Evolutionary conservation across 2,329 filamentous ascomycete species (phyloP).

Genomic region (Diaporthe vexans): DNA sequence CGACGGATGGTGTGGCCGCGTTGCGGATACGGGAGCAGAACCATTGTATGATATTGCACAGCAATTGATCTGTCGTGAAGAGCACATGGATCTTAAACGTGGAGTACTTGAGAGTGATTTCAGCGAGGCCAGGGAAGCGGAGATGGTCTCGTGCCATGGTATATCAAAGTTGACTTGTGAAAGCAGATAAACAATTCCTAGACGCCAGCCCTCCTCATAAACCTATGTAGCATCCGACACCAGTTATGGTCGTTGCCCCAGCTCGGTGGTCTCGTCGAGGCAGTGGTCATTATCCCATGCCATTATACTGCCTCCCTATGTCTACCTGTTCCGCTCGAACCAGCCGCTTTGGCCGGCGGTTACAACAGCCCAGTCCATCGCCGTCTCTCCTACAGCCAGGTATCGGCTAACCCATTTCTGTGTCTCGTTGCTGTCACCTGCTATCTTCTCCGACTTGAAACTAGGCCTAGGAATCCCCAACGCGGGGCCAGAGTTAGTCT

Average conservation of each 20-base stretch:
- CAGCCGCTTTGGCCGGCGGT: constrained; percentile 89
- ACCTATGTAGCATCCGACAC: not conserved
- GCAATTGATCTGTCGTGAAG: not conserved
- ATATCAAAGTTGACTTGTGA: constrained; percentile 2
- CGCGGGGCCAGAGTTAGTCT: constrained; percentile 60
- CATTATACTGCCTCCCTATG: not conserved
- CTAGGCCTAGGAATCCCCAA: constrained; percentile 73
- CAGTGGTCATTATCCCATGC: not conserved
- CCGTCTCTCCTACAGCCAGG: constrained; percentile 94
- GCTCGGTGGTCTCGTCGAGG: not conserved
- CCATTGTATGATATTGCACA: constrained; percentile 20
- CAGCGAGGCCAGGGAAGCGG: not conserved
- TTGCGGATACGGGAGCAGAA: no score
- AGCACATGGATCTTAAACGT: not conserved
- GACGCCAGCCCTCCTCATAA: constrained; percentile 23
- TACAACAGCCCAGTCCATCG: constrained; percentile 97
- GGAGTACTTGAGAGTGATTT: not conserved
- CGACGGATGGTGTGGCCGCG: no score
- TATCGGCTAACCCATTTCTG: constrained; percentile 94
- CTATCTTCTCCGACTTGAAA: constrained; percentile 87
- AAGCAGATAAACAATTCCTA: not conserved
- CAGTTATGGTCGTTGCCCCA: not conserved
- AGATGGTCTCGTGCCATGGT: constrained; percentile 11
- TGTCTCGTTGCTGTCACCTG: constrained; percentile 82
- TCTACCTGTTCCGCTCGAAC: constrained; percentile 90